Evolutionary conservation across 1,284 basidiomycete genomes (phyloP).

Genomic region (Ustilago lituana): DNA sequence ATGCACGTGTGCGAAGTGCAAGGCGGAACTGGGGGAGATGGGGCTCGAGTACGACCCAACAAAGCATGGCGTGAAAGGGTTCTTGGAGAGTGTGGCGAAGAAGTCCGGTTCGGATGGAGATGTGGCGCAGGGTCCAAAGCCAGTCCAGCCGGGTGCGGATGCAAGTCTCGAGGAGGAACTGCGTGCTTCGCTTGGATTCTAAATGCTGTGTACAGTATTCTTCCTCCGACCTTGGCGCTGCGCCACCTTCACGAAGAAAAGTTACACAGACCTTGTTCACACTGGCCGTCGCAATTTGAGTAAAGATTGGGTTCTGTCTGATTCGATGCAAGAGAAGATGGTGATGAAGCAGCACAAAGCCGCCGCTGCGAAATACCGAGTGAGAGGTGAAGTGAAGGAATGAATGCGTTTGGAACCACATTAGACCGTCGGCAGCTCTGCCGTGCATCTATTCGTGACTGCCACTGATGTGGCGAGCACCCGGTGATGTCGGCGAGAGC

Average conservation of each 20-base stretch:
- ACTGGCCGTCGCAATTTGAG: too few species aligned
- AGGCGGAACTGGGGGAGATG: slow-evolving; percentile 70
- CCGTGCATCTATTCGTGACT: slow-evolving; percentile 31
- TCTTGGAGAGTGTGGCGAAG: slow-evolving; percentile 22
- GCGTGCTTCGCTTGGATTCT: slow-evolving; percentile 55
- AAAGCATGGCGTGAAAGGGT: slow-evolving; percentile 23
- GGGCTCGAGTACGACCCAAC: slow-evolving; percentile 18
- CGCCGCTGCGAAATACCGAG: slow-evolving; percentile 1
- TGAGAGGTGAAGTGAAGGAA: too few species aligned
- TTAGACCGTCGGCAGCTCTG: not conserved
- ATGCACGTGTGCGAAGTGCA: slow-evolving; percentile 74
- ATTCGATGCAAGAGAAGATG: slow-evolving; percentile 10
- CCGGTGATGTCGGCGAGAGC: slow-evolving; percentile 42
- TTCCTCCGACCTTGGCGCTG: too few species aligned
- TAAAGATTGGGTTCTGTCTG: slow-evolving; percentile 9
- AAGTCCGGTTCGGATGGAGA: slow-evolving; percentile 11
- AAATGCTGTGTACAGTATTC: slow-evolving; percentile 1
- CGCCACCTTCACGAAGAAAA: too few species aligned
- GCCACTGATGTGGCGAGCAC: slow-evolving; percentile 29
- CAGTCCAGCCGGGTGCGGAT: not conserved
- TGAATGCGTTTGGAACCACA: not conserved
- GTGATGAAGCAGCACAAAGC: not conserved
- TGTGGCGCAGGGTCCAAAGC: not conserved
- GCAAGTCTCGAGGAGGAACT: slow-evolving; percentile 54
- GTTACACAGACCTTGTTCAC: too few species aligned